Evolutionary conservation across 257 asterid species (phyloP).

Genomic region (Solanum paucissectum): DNA sequence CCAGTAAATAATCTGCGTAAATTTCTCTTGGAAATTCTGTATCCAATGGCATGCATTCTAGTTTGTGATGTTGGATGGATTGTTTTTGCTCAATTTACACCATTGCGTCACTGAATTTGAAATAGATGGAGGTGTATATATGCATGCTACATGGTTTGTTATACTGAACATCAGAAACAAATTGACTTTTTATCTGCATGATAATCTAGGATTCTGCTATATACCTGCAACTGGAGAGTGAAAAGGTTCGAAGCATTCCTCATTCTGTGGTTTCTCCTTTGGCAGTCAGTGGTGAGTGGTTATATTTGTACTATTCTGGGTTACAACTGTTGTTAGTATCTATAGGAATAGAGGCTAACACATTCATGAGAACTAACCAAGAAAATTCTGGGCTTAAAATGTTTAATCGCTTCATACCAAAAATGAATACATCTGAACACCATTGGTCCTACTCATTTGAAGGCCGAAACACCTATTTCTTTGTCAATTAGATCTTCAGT

Average conservation of each 20-base stretch:
- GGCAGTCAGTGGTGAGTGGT: slow-evolving; percentile 83
- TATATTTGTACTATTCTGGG: background rate
- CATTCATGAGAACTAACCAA: background rate
- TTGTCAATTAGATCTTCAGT: background rate
- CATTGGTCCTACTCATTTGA: background rate
- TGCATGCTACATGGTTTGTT: background rate
- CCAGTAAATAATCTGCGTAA: background rate
- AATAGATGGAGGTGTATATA: background rate
- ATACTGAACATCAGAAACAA: background rate
- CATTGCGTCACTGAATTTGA: background rate
- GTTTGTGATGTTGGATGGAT: background rate
- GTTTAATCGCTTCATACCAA: background rate
- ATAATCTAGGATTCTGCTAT: slow-evolving; percentile 41
- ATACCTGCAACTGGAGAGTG: slow-evolving; percentile 57
- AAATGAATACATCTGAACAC: background rate
- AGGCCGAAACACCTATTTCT: background rate
- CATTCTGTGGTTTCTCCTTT: slow-evolving; percentile 75
- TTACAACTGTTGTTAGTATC: background rate
- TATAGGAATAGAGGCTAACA: background rate
- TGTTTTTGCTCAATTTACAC: background rate
- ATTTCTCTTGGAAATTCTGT: background rate
- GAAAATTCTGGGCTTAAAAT: background rate
- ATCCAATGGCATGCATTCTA: background rate
- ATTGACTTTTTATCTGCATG: background rate
- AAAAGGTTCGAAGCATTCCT: slow-evolving; percentile 66